Base-by-base conservation (phyloP, 129 eudicot species). In the Chrysanthemum makinoi region DNA sequence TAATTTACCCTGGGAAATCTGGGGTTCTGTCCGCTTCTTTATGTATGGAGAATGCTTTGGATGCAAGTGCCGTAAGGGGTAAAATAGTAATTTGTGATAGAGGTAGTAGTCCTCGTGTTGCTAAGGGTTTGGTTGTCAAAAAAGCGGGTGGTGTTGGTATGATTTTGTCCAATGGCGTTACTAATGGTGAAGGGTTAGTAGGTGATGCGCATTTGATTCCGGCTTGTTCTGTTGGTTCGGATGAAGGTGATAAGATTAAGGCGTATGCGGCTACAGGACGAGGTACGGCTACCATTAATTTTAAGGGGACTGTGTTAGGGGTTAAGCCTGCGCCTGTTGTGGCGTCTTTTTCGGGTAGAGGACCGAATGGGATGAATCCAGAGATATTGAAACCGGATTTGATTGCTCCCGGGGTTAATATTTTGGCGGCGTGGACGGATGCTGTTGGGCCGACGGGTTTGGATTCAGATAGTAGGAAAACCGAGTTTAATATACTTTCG, bases 141-240 rank as follows among this genome's bases (percentile, higher is more conserved):
- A 88, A 91, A 39, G 95, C 97, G 9, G 97, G 97, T 2, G 97
- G 97, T 8, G 88, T 91, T 1, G 97, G 97, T 19, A 91, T 91
- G 97, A 88, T 91, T 33, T 77, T 91, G 0, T 81, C 97, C 2
- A 91, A 91, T 56, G 92, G 96, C 0, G 84, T 66, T 51, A 78
- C 92, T 0, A 88, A 91, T 65, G 97, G 97, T 11, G 96, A 91
- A 76, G 96, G 97, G 3, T 71, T 91, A 0, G 96, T 91, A 4
- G 97, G 92, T 0, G 97, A 91, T 39, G 95, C 97, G 24, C 97
- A 91, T 73, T 52, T 91, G 24, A 78, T 91, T 20, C 97, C 97
- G 10, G 86, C 97, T 3, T 84, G 89, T 46, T 88, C 96, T 3
- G 88, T 88, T 13, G 97, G 97, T 46, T 78, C 90, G 7, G 74